Base-by-base conservation (phyloP, 2,329 filamentous ascomycete genomes). In the Thermomyces lanuginosus region DNA sequence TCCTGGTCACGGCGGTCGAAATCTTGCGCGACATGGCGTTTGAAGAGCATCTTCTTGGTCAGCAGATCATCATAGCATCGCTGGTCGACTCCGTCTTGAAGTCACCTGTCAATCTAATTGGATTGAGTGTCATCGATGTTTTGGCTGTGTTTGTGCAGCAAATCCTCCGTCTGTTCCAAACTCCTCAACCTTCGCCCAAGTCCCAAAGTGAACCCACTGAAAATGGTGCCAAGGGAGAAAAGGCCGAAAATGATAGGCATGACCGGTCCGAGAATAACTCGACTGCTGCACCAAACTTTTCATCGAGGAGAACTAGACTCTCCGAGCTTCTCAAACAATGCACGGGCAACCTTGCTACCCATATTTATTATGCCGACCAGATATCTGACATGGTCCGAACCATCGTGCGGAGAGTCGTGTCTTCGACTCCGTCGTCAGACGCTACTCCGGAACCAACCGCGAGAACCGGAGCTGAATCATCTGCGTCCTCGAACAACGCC, bases 331-430 rank as follows among this genome's bases (percentile, higher is more conserved):
- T 95, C 9, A 76, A 89, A 47, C 65, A 69, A 39, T 92, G 81
- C 53, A 83, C 93, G 34, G 82, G 82, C n/a, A 72, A 84, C 46
- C 61, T 98, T 15, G 83, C 84, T 2, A 92, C 81, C 1, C 89
- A 98, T 45, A 75, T 93, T 16, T 98, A 98, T 58, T 98, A 98
- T 48, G 80, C 80, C 2, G 86, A 95, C 41, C 89, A 98, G 51
- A 81, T 95, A 29, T 74, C 79, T 1, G 89, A 98, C 51, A 93
- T 95, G 82, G 72, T 93, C 27, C 68, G 73, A 11, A 72, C 81
- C 1, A 75, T 95, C 22, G 58, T 95, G 9, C 58, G 69, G 16
- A 75, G 82, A 11, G 63, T 95, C 16, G 89, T 79, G 50, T 80
- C 83, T 3, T 57, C 60, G 7, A 34, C 47, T 9, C n/a, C n/a